Evolutionary conservation across 176 grass and related monocot genomes (phyloP).

Genomic region (Eragrostis curvula): DNA sequence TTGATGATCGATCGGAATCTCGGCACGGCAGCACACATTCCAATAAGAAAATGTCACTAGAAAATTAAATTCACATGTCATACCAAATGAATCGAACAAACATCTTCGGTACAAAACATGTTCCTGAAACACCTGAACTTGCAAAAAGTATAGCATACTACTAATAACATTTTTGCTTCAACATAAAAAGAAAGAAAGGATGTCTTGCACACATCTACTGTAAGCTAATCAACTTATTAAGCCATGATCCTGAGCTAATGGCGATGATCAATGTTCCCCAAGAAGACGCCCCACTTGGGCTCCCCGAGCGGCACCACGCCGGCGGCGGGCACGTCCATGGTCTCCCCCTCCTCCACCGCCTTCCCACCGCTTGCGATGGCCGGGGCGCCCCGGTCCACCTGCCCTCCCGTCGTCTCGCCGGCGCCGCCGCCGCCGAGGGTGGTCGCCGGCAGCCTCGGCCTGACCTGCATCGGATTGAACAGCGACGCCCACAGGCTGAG

Average conservation of each 20-base stretch:
- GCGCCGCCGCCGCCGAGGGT: neutral
- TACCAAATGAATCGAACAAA: neutral
- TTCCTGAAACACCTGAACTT: neutral
- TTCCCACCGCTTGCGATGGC: conserved; percentile 28
- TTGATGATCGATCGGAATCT: too few relatives aligned
- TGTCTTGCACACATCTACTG: neutral
- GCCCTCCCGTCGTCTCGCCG: conserved; percentile 4
- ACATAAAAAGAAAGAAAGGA: neutral
- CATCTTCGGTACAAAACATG: neutral
- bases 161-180: neutral
- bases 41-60: too few relatives aligned
- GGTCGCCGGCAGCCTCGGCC: conserved; percentile 31
- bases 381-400: neutral
- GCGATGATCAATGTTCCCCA: conserved; percentile 30
- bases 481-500: conserved; percentile 62
- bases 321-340: conserved; percentile 36
- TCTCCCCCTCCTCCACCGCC: conserved; percentile 14
- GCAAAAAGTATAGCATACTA: neutral
- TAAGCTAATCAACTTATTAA: conserved; percentile 13
- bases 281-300: conserved; percentile 56
- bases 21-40: too few relatives aligned
- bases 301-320: conserved; percentile 18
- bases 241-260: neutral
- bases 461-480: conserved; percentile 54
- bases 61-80: too few relatives aligned